Conservation (phyloP, 176 grass and related monocot species). For the Pharus latifolius region DNA sequence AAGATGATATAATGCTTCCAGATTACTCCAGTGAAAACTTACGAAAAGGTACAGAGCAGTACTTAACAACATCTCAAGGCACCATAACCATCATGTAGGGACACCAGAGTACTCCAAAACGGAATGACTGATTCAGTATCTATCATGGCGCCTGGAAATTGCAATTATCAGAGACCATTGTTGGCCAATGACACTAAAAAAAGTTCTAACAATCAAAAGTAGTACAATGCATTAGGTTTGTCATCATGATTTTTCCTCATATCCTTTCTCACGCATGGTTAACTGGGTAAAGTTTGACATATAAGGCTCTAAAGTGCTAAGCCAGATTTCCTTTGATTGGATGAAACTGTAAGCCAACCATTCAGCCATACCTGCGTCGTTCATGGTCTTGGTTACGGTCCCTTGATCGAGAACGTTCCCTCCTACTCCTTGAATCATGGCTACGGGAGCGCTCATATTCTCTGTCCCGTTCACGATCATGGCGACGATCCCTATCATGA, state of each 20-base stretch:
- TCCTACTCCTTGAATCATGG: slow-evolving; percentile 61
- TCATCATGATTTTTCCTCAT: too few relatives aligned
- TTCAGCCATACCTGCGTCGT: slow-evolving; percentile 52
- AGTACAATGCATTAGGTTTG: background rate
- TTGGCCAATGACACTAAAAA: background rate
- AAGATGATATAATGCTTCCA: background rate
- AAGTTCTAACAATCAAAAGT: background rate
- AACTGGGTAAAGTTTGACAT: background rate
- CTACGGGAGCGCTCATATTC: slow-evolving; percentile 38
- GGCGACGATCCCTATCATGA: slow-evolving; percentile 44
- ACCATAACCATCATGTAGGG: background rate
- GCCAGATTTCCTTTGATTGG: background rate
- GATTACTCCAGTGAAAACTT: background rate
- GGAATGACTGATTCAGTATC: slow-evolving; percentile 19
- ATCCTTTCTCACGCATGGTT: background rate
- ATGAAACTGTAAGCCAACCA: background rate
- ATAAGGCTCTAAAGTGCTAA: background rate
- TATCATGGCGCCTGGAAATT: slow-evolving; percentile 31
- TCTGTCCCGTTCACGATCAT: slow-evolving; percentile 68
- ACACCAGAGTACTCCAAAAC: background rate
- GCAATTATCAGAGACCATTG: background rate
- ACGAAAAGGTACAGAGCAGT: background rate
- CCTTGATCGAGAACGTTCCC: slow-evolving; percentile 72
- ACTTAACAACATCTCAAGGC: background rate
- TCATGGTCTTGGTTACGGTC: slow-evolving; percentile 28